Conservation (phyloP, 2,329 filamentous ascomycete genomes). For the Aspergillus melleus region DNA sequence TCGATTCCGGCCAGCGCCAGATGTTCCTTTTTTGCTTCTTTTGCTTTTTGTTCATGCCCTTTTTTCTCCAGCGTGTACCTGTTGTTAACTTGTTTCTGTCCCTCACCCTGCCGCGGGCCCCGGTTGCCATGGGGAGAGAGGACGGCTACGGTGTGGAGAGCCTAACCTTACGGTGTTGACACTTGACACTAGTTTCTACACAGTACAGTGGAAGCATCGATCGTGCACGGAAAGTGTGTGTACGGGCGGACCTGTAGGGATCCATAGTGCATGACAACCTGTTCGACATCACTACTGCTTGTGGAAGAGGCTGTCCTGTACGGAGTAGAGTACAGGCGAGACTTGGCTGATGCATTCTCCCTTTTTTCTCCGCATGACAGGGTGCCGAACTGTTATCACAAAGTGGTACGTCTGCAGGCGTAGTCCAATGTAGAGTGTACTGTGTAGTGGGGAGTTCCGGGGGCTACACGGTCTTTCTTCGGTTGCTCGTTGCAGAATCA, state of each 20-base stretch:
- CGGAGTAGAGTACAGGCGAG: neutral
- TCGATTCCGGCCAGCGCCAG: conserved; percentile 29
- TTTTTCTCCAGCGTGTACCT: neutral
- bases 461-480: neutral
- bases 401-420: neutral
- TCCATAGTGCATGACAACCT: neutral
- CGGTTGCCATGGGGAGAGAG: neutral
- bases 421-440: neutral
- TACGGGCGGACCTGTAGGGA: neutral
- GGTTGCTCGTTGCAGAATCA: neutral
- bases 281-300: neutral
- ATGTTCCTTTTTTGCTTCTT: conserved; percentile 12
- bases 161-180: neutral
- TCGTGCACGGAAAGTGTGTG: neutral
- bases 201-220: neutral
- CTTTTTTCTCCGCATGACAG: neutral
- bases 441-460: neutral
- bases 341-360: neutral
- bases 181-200: too few species aligned
- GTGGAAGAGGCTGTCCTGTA: neutral
- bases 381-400: neutral
- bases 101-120: too few species aligned
- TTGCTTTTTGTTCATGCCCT: neutral
- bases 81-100: neutral
- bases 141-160: neutral